phyloP scores from a whole-genome alignment of 1,139 yeast species.

The Blastobotrys ciferrii region DNA sequence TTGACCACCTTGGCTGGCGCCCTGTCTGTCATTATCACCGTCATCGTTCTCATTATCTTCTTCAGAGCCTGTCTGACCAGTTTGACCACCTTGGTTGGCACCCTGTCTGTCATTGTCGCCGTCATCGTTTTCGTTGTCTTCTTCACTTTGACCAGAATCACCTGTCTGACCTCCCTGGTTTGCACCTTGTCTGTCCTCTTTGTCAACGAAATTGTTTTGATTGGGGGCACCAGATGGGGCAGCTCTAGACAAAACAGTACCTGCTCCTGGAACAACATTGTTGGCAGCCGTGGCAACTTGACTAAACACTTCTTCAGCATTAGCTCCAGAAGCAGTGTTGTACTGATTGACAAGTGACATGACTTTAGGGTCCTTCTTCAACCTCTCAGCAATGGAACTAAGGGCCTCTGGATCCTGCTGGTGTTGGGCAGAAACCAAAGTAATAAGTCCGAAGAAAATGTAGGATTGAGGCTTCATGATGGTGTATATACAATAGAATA shows the following conservation, averaged over 20 bases:
- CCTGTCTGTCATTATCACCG: neutral
- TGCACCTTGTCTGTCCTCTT: neutral
- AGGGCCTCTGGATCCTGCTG: slow-evolving; percentile 3
- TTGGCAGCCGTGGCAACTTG: slow-evolving; percentile 24
- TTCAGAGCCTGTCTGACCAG: slow-evolving; percentile 3
- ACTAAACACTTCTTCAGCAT: slow-evolving; percentile 19
- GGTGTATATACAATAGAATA: neutral
- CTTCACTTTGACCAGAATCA: slow-evolving; percentile 1
- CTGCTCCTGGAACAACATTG: slow-evolving; percentile 26
- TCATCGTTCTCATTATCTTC: neutral
- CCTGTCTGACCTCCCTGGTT: neutral
- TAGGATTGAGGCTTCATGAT: neutral
- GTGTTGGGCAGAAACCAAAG: neutral
- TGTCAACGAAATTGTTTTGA: slow-evolving; percentile 9
- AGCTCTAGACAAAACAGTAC: slow-evolving; percentile 20
- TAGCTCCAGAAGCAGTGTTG: slow-evolving; percentile 23
- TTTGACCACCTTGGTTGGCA: slow-evolving; percentile 9
- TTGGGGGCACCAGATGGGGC: slow-evolving; percentile 14
- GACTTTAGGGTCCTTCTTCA: slow-evolving; percentile 21
- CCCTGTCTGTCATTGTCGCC: slow-evolving; percentile 5
- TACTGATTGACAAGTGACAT: slow-evolving; percentile 19
- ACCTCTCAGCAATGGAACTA: slow-evolving; percentile 16
- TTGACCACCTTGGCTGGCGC: slow-evolving; percentile 11
- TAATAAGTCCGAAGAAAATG: neutral
- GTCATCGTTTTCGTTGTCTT: slow-evolving; percentile 1